These are phyloP conservation scores for Crinitomyces ghanaensis DNA, from an alignment of 805 yeast species.

Conservation along the genomic window DNA sequence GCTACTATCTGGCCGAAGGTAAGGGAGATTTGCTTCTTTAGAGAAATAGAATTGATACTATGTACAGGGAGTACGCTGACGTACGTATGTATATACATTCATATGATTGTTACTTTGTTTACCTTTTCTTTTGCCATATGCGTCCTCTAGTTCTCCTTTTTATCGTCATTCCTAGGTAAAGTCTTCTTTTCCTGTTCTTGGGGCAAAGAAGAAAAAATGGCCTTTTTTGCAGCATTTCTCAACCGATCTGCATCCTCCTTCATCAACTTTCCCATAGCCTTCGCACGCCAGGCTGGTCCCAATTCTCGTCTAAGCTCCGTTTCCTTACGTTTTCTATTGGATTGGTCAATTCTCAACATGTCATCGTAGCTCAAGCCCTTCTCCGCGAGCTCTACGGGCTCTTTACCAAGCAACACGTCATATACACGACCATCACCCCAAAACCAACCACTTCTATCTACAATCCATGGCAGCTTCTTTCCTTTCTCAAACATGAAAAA, in stretches of 20 bases:
- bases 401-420: slow-evolving; percentile 73
- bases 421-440: slow-evolving; percentile 89
- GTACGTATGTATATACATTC: too few relatives aligned
- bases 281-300: slow-evolving; percentile 51
- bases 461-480: slow-evolving; percentile 52
- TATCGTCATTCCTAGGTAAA: background rate
- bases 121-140: too few relatives aligned
- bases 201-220: slow-evolving; percentile 3
- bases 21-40: slow-evolving; percentile 16
- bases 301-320: slow-evolving; percentile 40
- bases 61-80: background rate
- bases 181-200: background rate
- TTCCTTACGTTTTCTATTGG: slow-evolving; percentile 38
- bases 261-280: slow-evolving; percentile 35
- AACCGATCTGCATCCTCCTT: slow-evolving; percentile 31
- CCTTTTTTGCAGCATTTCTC: slow-evolving; percentile 10
- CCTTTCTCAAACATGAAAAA: slow-evolving; percentile 55
- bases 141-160: too few relatives aligned
- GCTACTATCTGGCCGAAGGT: slow-evolving; percentile 18
- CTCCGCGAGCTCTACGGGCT: slow-evolving; percentile 65
- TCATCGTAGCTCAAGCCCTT: slow-evolving; percentile 54
- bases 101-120: too few relatives aligned
- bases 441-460: slow-evolving; percentile 78
- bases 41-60: background rate
- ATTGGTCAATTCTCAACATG: slow-evolving; percentile 38